Conservation (phyloP, 2,329 filamentous ascomycete genomes). For the Trichoderma aggressivum region DNA sequence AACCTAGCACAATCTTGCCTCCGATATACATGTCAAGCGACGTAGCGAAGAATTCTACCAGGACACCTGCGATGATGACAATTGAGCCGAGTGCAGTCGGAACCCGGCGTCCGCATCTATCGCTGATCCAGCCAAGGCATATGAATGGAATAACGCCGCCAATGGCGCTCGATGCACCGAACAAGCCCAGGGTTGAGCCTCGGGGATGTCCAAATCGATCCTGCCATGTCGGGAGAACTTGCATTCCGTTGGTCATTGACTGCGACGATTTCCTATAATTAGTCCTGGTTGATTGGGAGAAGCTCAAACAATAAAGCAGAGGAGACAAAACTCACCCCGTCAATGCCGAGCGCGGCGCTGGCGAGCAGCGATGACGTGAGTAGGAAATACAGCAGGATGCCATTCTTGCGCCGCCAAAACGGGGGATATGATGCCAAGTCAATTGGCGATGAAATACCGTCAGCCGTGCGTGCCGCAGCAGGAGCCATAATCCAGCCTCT, state of each 20-base stretch:
- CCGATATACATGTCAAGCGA: conserved; percentile 38
- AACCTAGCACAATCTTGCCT: conserved; percentile 37
- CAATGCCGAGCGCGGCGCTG: conserved; percentile 41
- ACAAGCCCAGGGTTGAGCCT: conserved; percentile 38
- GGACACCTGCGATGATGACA: conserved; percentile 37
- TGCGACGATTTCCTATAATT: conserved; percentile 13
- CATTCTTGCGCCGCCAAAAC: conserved; percentile 40
- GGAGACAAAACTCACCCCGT: conserved; percentile 33
- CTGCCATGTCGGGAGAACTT: conserved; percentile 37
- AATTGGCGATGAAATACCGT: conserved; percentile 32
- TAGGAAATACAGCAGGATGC: conserved; percentile 41
- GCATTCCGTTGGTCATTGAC: conserved; percentile 42
- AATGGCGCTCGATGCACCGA: conserved; percentile 39
- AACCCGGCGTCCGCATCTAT: conserved; percentile 34
- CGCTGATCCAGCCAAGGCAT: conserved; percentile 35
- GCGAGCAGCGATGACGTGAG: conserved; percentile 42
- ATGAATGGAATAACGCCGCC: conserved; percentile 39
- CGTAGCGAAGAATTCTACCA: conserved; percentile 36
- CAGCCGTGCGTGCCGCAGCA: conserved; percentile 30
- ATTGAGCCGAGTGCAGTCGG: conserved; percentile 37
- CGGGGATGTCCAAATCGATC: conserved; percentile 37
- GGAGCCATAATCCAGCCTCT: conserved; percentile 30
- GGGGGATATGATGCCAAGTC: conserved; percentile 32
- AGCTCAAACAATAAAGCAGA: background rate
- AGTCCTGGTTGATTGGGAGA: background rate